These are phyloP conservation scores for Pascua guehoae DNA, from an alignment of 1,284 basidiomycete species.

Conservation along the genomic window DNA sequence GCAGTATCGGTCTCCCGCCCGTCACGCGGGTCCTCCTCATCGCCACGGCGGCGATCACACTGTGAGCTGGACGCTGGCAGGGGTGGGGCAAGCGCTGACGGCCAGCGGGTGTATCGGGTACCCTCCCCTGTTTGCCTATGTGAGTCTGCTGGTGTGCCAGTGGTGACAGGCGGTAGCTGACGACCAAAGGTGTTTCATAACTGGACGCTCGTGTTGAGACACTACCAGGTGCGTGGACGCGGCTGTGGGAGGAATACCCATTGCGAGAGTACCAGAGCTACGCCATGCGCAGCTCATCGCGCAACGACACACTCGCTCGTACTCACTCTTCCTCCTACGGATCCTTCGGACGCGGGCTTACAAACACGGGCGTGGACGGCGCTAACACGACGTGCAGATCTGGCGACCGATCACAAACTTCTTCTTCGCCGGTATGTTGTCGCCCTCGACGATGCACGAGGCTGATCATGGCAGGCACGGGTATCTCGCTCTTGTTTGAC, in stretches of 20 bases:
- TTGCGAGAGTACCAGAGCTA: background rate
- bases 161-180: too few relatives aligned
- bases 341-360: background rate
- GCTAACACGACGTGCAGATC: constrained; percentile 12
- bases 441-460: constrained; percentile 11
- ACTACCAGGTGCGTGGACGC: background rate
- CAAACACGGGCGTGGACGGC: background rate
- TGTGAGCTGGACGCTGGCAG: too few relatives aligned
- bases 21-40: too few relatives aligned
- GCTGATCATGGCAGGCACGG: constrained; percentile 9
- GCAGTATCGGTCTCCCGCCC: too few relatives aligned
- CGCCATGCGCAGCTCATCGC: background rate
- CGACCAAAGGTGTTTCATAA: too few relatives aligned
- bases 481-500: constrained; percentile 42
- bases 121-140: too few relatives aligned
- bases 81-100: too few relatives aligned
- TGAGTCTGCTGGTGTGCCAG: too few relatives aligned
- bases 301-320: background rate
- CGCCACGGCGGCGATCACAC: too few relatives aligned
- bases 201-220: too few relatives aligned
- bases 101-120: too few relatives aligned
- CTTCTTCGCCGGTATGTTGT: constrained; percentile 40
- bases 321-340: background rate
- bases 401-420: constrained; percentile 43
- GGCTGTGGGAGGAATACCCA: background rate